phyloP scores from a whole-genome alignment of 768 basidiomycete species.

The Tulasnella calospora region DNA sequence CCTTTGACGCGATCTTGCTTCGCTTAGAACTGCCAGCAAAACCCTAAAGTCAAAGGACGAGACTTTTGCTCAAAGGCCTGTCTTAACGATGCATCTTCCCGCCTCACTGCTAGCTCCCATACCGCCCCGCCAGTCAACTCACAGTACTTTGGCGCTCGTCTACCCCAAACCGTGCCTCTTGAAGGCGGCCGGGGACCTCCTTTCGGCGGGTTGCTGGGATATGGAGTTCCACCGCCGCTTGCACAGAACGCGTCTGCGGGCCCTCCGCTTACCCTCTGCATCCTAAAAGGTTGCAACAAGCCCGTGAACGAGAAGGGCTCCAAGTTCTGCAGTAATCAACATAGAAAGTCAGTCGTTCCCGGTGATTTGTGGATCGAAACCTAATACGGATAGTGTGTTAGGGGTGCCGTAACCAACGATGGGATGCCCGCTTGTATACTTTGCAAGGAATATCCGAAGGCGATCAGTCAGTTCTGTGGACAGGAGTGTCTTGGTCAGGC shows the following conservation, averaged over 20 bases:
- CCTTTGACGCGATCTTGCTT: too few species aligned
- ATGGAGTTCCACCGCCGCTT: background rate
- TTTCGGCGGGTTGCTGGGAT: background rate
- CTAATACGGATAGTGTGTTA: background rate
- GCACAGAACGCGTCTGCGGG: background rate
- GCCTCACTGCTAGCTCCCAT: too few species aligned
- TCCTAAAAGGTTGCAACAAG: too few species aligned
- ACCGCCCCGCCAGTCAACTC: too few species aligned
- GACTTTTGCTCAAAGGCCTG: conserved; percentile 5
- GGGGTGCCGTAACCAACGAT: background rate
- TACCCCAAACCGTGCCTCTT: background rate
- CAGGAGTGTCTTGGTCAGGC: background rate
- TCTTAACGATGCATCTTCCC: background rate
- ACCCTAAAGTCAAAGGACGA: too few species aligned
- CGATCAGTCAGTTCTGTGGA: conserved; percentile 16
- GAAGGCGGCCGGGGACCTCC: background rate
- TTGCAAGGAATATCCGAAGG: conserved; percentile 17
- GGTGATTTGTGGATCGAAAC: background rate
- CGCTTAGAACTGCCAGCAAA: too few species aligned
- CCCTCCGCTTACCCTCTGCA: background rate
- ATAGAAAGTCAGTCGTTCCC: background rate
- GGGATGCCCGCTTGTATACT: conserved; percentile 10
- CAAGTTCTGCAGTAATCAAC: too few species aligned
- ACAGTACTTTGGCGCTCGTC: background rate
- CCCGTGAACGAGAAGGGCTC: too few species aligned